Conservation (phyloP, 2,329 filamentous ascomycete genomes). For the Lomentospora prolificans region DNA sequence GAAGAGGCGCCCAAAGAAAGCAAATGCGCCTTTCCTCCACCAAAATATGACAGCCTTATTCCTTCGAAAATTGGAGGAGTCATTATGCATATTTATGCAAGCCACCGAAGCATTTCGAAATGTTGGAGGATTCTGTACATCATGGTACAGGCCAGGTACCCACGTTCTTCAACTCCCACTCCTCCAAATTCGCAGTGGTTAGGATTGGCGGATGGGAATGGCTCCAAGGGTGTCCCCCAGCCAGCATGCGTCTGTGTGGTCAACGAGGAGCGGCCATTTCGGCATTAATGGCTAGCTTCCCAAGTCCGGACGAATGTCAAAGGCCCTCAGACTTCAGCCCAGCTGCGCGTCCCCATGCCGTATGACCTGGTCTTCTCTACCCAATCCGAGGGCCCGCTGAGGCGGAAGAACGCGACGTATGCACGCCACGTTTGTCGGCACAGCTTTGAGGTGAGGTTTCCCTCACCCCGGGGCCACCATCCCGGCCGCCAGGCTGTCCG, state of each 20-base stretch:
- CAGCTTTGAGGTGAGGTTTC: neutral
- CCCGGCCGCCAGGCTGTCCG: neutral
- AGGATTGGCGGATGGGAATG: neutral
- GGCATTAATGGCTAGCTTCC: constrained; percentile 1
- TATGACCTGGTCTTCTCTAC: neutral
- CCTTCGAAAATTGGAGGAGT: too few relatives aligned
- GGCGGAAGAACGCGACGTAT: constrained; percentile 1
- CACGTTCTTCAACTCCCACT: neutral
- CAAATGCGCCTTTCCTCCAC: neutral
- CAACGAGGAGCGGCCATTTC: neutral
- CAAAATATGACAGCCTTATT: neutral
- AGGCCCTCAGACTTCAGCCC: constrained; percentile 1
- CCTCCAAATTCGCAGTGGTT: neutral
- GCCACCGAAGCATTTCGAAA: neutral
- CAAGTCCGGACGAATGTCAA: neutral
- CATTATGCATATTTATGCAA: too few relatives aligned
- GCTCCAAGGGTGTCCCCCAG: too few relatives aligned
- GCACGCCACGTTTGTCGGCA: constrained; percentile 1
- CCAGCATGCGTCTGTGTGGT: neutral
- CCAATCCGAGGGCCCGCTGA: neutral
- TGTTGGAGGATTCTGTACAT: neutral
- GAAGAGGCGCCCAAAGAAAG: neutral
- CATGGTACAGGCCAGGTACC: neutral
- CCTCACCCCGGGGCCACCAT: neutral
- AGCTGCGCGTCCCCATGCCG: neutral